Percentiles rank a stretch among this genome's conserved stretches.
Evolutionary conservation across 2,329 filamentous ascomycete species (phyloP).

Genomic region (Fusarium sp.): DNA sequence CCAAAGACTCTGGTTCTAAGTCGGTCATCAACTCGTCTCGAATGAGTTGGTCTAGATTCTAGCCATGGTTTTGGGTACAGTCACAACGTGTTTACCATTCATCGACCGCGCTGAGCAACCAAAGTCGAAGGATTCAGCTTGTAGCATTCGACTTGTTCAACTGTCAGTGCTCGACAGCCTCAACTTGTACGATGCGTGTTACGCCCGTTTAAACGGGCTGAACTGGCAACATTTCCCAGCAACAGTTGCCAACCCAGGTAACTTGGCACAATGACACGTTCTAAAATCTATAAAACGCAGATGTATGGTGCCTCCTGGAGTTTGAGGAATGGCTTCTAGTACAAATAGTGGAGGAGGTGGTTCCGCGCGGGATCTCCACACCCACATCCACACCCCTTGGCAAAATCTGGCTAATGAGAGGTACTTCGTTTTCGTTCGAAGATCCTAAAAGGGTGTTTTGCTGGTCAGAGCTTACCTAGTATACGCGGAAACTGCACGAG

Average conservation of each 20-base stretch:
- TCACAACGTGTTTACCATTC: background rate
- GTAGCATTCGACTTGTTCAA: background rate
- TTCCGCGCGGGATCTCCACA: conserved; percentile 22
- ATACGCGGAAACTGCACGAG: conserved; percentile 19
- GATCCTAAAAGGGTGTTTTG: background rate
- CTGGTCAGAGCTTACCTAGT: conserved; percentile 10
- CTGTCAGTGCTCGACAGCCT: background rate
- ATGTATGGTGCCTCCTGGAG: conserved; percentile 6
- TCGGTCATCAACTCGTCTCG: conserved; percentile 8
- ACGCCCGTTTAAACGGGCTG: background rate
- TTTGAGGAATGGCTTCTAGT: background rate
- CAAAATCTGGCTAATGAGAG: conserved; percentile 21
- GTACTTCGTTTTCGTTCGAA: conserved; percentile 9
- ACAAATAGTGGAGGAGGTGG: conserved; percentile 1
- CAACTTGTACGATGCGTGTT: background rate
- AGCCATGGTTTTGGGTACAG: conserved; percentile 4
- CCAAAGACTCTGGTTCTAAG: background rate
- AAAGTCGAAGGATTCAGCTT: background rate
- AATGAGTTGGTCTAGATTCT: background rate
- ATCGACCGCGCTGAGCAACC: background rate
- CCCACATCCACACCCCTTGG: background rate
- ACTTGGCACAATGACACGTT: conserved; percentile 1
- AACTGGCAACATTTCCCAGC: background rate
- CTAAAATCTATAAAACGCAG: background rate
- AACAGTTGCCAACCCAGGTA: background rate